phyloP scores from a whole-genome alignment of 345 rosid genomes.

The Euphorbia lathyris region DNA sequence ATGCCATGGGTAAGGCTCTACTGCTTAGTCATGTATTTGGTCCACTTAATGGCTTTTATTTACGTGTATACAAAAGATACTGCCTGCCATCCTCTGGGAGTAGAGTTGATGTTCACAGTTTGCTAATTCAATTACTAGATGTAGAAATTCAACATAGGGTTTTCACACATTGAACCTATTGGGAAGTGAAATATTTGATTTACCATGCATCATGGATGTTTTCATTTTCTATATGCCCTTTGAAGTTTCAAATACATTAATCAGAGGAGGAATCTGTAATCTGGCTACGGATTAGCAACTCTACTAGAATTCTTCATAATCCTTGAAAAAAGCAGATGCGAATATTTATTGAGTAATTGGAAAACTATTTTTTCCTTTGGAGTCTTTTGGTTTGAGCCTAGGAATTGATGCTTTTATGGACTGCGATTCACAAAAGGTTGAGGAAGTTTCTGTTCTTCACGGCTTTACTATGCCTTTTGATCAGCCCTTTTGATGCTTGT shows the following conservation, averaged over 20 bases:
- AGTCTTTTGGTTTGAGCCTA: neutral
- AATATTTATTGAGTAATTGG: neutral
- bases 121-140: neutral
- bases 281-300: neutral
- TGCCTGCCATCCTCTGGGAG: neutral
- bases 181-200: neutral
- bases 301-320: conserved; percentile 5
- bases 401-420: neutral
- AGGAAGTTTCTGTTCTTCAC: neutral
- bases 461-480: neutral
- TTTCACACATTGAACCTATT: neutral
- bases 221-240: neutral
- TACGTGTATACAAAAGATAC: neutral
- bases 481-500: neutral
- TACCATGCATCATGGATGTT: neutral
- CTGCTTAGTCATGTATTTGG: neutral
- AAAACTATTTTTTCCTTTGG: neutral
- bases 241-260: too few relatives aligned
- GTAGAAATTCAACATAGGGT: neutral
- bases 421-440: neutral
- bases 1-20: conserved; percentile 35
- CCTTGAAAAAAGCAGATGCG: neutral
- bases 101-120: neutral
- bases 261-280: neutral
- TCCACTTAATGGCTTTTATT: neutral